These are phyloP conservation scores for Tulasnella sp. DNA, from an alignment of 768 basidiomycete species.

Conservation along the genomic window DNA sequence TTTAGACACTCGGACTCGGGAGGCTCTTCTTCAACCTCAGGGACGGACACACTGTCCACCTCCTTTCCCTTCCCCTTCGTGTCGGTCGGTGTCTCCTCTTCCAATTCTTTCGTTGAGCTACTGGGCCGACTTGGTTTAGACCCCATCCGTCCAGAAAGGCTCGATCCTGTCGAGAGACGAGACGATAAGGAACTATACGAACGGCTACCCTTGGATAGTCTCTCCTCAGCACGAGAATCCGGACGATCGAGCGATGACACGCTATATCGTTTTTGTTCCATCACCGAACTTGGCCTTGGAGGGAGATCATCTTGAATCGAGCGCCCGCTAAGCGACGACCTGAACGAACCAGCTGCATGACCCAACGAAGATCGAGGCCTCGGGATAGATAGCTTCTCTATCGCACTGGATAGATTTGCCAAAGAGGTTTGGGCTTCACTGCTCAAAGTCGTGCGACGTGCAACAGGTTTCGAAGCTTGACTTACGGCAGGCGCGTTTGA, in stretches of 20 bases:
- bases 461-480: background rate
- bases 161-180: too few species aligned
- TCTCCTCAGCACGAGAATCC: too few species aligned
- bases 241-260: too few species aligned
- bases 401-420: slow-evolving; percentile 50
- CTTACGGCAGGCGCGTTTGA: background rate
- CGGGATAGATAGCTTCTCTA: slow-evolving; percentile 57
- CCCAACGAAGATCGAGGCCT: slow-evolving; percentile 60
- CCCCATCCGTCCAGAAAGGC: too few species aligned
- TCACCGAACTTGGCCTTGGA: slow-evolving; percentile 22
- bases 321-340: background rate
- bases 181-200: too few species aligned
- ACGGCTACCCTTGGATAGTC: too few species aligned
- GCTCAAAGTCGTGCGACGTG: slow-evolving; percentile 1
- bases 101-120: slow-evolving; percentile 6
- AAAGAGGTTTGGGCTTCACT: slow-evolving; percentile 31
- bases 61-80: slow-evolving; percentile 17
- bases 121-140: background rate
- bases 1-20: slow-evolving; percentile 31
- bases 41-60: background rate
- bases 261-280: too few species aligned
- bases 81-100: slow-evolving; percentile 9
- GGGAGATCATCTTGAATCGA: slow-evolving; percentile 6
- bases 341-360: background rate
- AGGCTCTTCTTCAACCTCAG: background rate